Evolutionary conservation across 2,329 filamentous ascomycete genomes (phyloP), one percentile per base, ranked within the genome.

Genomic region (Paecilomyces variotii): DNA sequence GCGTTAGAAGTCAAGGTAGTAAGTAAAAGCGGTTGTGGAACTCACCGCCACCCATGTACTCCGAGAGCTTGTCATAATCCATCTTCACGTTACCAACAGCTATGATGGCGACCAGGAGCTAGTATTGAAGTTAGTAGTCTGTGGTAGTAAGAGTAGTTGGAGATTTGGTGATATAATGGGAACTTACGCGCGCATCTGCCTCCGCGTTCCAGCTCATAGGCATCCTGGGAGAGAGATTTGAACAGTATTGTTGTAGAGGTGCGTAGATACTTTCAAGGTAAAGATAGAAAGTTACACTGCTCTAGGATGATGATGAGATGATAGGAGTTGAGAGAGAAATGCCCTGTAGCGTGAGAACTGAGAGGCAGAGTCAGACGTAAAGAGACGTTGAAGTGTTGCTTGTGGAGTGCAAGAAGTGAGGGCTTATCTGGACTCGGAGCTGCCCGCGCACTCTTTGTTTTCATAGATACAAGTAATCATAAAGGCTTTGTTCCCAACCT

Each of bases 11-110:
- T 25, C 11, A 28, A 1, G 14, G 51, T 53, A 27, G 25, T 49
- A 14, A 19, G 54, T 53, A 25, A 28, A 52, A 34, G 14, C 27
- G 7, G 2, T 9, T 53, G 14, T 3, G 39, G 5, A 7, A 55
- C 56, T 3, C 55, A 60, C 60, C 59, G 2, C 56, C 54, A 4
- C 59, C 59, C 59, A 62, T 59, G 9, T 25, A 59, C 11, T 62
- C 35, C 0, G 60, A 59, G 6, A 62, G 12, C 1, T 25, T 19
- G 11, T 55, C 54, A 34, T 53, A 60, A 50, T 59, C 34, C 30
- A 59, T 26, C 25, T 52, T 52, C 4, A 24, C 4, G 3, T 52
- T 27, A 5, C 50, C 50, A 4, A 26, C 11, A 10, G 24, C 14
- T 26, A 52, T 52, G 24, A 52, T 28, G 4, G 50, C 50, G 27